Evolutionary conservation across 2,329 filamentous ascomycete genomes (phyloP), one percentile per base, ranked within the genome.

Genomic region (Venturia aucupariae): DNA sequence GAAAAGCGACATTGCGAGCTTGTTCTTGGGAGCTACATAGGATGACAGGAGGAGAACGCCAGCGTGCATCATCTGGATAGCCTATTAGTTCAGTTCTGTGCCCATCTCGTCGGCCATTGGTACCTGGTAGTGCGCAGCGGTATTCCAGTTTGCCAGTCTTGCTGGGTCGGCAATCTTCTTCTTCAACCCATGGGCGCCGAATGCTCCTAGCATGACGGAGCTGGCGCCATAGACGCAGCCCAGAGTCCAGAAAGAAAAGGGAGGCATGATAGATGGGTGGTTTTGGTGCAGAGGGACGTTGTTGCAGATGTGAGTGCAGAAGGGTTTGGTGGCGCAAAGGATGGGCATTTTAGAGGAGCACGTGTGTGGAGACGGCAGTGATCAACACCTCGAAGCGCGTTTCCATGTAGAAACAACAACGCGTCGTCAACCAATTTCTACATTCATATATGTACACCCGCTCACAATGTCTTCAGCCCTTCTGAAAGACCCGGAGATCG

Each of bases 101-200:
- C 4, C 13, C n/a, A n/a, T 19, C 15, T 32, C 17, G 35, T 42
- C 11, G 13, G 68, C 66, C 4, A 61, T 38, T 11, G n/a, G n/a
- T 74, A 86, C 85, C 76, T 88, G 86, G 69, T 89, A 89, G 48
- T 89, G 85, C 2, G 86, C 86, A 1, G 86, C 86, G 0, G 86
- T 89, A 13, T 75, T 73, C 81, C 84, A 89, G 71, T 79, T 87
- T 6, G 83, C 81, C 48, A 88, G 73, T 66, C 80, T 80, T 15
- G 78, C 73, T 3, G 86, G 85, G 68, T 88, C 85, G 11, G 80
- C 71, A 70, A 87, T 84, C 68, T 78, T 77, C 66, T 80, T 80
- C 75, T 87, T 88, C 48, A 89, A 77, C 13, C 86, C 86, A 71
- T 89, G 86, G 15, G 86, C 85, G 42, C 86, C 86, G 73, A 89